A percentile compares a stretch with the other conserved stretches of the same genome.
Conservation (phyloP, 2,329 filamentous ascomycete species). For the Ciborinia camelliae region DNA sequence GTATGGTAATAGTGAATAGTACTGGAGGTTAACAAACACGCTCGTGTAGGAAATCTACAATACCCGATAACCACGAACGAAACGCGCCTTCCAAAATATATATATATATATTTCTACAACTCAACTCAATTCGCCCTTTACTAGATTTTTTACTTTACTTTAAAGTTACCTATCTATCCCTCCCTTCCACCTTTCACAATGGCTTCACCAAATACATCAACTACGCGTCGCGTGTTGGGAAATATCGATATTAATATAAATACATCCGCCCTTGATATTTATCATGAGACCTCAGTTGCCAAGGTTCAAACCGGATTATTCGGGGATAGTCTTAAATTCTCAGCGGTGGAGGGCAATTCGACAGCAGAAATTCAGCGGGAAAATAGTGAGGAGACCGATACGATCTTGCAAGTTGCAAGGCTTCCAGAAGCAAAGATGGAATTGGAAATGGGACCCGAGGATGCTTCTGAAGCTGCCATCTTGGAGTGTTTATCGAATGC, state of each 20-base stretch:
- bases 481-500: background rate
- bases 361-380: background rate
- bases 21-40: background rate
- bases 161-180: too few relatives aligned
- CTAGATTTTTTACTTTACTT: background rate
- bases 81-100: background rate
- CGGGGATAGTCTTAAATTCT: too few relatives aligned
- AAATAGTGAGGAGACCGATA: background rate
- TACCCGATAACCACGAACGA: background rate
- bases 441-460: background rate
- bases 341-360: background rate
- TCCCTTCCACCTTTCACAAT: slow-evolving; percentile 13
- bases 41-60: background rate
- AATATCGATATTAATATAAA: slow-evolving; percentile 66
- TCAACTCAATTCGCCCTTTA: background rate
- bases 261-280: background rate
- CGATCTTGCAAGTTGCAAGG: background rate
- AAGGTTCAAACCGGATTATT: too few relatives aligned
- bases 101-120: too few relatives aligned
- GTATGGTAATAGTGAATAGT: background rate
- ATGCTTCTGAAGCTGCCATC: background rate
- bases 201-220: slow-evolving; percentile 16
- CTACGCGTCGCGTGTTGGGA: slow-evolving; percentile 29
- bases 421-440: background rate
- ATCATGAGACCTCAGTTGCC: background rate